Conservation (phyloP, 1,284 basidiomycete species). For the Microbotryomycetes sp. region DNA sequence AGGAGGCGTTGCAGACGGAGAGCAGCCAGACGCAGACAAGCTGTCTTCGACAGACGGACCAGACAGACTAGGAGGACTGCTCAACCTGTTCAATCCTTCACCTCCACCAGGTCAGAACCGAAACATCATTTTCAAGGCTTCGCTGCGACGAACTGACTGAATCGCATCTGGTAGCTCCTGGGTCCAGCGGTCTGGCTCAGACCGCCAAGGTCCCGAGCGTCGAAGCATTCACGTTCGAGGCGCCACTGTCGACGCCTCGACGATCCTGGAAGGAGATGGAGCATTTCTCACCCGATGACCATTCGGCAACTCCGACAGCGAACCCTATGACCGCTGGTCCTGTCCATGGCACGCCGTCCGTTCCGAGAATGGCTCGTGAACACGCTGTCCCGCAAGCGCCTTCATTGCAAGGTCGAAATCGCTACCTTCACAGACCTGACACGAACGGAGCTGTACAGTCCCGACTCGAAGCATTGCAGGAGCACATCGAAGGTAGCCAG, state of each 20-base stretch:
- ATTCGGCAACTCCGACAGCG: neutral
- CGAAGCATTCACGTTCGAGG: neutral
- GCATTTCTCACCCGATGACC: neutral
- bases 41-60: neutral
- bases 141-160: neutral
- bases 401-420: neutral
- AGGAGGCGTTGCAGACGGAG: neutral
- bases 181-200: neutral
- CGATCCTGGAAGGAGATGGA: neutral
- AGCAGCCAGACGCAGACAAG: neutral
- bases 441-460: too few species aligned
- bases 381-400: neutral
- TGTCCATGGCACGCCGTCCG: neutral
- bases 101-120: slow-evolving; percentile 2
- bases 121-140: neutral
- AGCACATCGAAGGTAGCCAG: neutral
- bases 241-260: neutral
- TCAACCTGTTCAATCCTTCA: slow-evolving; percentile 21
- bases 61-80: slow-evolving; percentile 3
- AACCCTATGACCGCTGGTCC: neutral
- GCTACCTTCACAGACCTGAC: neutral
- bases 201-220: neutral
- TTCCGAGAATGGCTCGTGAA: neutral
- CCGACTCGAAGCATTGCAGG: neutral
- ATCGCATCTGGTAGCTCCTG: neutral